These are phyloP conservation scores for Hypsizygus ulmarius DNA, from an alignment of 1,284 basidiomycete genomes.

Conservation along the genomic window DNA sequence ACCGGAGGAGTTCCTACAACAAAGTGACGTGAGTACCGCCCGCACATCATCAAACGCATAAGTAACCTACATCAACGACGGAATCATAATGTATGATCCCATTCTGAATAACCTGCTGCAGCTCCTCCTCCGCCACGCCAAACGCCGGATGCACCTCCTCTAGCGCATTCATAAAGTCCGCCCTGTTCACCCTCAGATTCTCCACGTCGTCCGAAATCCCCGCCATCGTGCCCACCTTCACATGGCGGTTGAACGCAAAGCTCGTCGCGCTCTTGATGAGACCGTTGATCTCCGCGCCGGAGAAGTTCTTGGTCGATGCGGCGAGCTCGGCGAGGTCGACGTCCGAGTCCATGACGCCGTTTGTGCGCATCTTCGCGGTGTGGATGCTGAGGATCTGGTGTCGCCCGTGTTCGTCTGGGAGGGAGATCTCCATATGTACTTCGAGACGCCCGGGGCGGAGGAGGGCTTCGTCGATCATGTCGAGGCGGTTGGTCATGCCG, in stretches of 20 bases:
- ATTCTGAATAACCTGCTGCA: conserved; percentile 92
- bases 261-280: conserved; percentile 97
- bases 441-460: conserved; percentile 97
- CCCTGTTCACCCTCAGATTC: conserved; percentile 84
- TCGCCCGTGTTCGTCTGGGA: conserved; percentile 93
- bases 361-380: conserved; percentile 90
- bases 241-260: conserved; percentile 97
- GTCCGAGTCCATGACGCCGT: conserved; percentile 87
- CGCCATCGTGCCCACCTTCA: conserved; percentile 96
- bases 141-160: conserved; percentile 97
- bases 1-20: conserved; percentile 77
- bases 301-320: conserved; percentile 92
- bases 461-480: conserved; percentile 99
- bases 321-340: conserved; percentile 89
- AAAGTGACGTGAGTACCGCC: not conserved
- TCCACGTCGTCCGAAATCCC: conserved; percentile 96
- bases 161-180: conserved; percentile 89
- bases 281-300: conserved; percentile 95
- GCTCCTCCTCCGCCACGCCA: conserved; percentile 96
- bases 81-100: conserved; percentile 92
- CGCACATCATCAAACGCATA: not conserved
- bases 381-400: conserved; percentile 96
- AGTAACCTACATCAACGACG: conserved; percentile 65
- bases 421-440: conserved; percentile 99
- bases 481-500: conserved; percentile 98